These are phyloP conservation scores for Apiospora pterosperma DNA, from an alignment of 2,329 filamentous ascomycete genomes.

Conservation along the genomic window DNA sequence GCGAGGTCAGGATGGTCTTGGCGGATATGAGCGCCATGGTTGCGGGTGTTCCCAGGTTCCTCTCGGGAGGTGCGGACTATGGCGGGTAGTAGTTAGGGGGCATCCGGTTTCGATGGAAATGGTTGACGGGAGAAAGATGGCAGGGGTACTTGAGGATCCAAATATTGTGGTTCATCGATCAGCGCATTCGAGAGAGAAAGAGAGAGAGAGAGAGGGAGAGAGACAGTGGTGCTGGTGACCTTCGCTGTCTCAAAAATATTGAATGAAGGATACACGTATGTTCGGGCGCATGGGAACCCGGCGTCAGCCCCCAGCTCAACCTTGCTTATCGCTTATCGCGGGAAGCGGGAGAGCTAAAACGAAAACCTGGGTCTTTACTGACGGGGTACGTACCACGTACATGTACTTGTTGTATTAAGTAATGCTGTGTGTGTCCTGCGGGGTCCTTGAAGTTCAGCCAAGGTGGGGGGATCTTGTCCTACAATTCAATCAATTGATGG, in stretches of 20 bases:
- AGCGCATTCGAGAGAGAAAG: neutral
- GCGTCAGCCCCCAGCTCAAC: neutral
- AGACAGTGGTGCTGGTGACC: neutral
- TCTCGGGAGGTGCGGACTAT: neutral
- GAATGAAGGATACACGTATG: neutral
- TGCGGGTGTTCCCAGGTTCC: slow-evolving; percentile 4
- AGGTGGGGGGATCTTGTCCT: neutral
- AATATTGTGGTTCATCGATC: neutral
- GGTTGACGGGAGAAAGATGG: neutral
- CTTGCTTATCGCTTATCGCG: neutral
- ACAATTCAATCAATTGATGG: neutral
- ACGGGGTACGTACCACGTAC: neutral
- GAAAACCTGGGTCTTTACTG: too few relatives aligned
- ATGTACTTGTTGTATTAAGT: neutral
- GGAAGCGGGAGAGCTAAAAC: neutral
- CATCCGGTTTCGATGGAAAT: neutral
- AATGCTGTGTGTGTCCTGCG: neutral
- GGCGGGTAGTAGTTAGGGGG: neutral
- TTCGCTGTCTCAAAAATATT: neutral
- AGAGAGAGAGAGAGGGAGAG: too few relatives aligned
- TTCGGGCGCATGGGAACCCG: too few relatives aligned
- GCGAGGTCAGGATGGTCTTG: slow-evolving; percentile 73
- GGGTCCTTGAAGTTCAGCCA: neutral
- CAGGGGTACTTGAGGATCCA: too few relatives aligned
- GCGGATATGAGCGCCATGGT: slow-evolving; percentile 79